Conservation (phyloP, 129 eudicot genomes). For the Centella asiatica region DNA sequence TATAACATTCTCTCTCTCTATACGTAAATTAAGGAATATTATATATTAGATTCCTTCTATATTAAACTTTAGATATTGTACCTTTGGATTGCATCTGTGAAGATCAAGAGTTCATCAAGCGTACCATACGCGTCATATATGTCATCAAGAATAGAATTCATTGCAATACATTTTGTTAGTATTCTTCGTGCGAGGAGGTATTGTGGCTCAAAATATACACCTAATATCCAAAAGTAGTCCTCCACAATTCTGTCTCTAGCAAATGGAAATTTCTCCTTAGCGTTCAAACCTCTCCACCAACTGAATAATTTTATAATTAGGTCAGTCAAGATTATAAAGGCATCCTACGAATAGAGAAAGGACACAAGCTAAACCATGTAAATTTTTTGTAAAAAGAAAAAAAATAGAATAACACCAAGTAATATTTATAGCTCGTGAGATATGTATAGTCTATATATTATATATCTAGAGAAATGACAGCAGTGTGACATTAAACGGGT, state of each 20-base stretch:
- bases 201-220: slow-evolving; percentile 36
- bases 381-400: no score
- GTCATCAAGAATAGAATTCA: slow-evolving; percentile 31
- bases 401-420: no score
- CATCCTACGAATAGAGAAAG: no score
- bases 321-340: no score
- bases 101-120: slow-evolving; percentile 23
- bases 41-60: not conserved
- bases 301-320: not conserved
- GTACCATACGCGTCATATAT: slow-evolving; percentile 35
- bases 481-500: no score
- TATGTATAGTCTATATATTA: no score
- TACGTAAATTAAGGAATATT: not conserved
- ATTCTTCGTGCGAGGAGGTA: slow-evolving; percentile 23
- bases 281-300: not conserved
- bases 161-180: slow-evolving; percentile 17
- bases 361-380: no score
- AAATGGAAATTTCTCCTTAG: not conserved
- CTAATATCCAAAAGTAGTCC: slow-evolving; percentile 27
- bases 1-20: not conserved
- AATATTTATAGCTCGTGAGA: no score
- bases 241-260: slow-evolving; percentile 11
- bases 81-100: slow-evolving; percentile 38
- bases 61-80: not conserved
- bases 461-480: no score